Evolutionary conservation across 2,329 filamentous ascomycete genomes (phyloP).

Genomic region (Epichloe scottii): DNA sequence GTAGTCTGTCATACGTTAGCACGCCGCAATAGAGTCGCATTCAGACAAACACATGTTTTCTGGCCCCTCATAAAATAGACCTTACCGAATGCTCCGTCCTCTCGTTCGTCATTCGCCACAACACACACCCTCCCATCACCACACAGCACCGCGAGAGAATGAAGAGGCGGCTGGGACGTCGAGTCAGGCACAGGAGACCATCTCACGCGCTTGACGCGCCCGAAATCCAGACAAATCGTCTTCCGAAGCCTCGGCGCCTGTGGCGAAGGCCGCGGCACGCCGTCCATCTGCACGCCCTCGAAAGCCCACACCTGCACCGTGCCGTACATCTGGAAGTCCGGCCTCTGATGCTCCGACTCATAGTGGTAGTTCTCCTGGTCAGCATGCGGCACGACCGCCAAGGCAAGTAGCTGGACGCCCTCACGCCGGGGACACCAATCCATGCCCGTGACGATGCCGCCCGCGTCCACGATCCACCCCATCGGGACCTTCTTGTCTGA

Average conservation of each 20-base stretch:
- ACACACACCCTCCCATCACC: constrained; percentile 39
- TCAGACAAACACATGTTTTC: too few species aligned
- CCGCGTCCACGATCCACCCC: constrained; percentile 43
- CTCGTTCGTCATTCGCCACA: constrained; percentile 21
- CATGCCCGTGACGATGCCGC: constrained; percentile 39
- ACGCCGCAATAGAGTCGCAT: constrained; percentile 5
- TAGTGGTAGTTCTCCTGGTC: constrained; percentile 34
- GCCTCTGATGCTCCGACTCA: constrained; percentile 23
- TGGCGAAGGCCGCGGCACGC: constrained; percentile 21
- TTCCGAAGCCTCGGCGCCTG: constrained; percentile 26
- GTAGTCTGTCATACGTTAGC: neutral
- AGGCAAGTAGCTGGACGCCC: constrained; percentile 35
- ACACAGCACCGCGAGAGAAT: constrained; percentile 35
- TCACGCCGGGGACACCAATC: constrained; percentile 35
- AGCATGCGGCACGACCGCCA: constrained; percentile 36
- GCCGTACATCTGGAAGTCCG: constrained; percentile 29
- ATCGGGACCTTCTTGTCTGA: constrained; percentile 14
- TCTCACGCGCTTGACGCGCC: constrained; percentile 35
- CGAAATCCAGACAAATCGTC: constrained; percentile 37
- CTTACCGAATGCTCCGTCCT: constrained; percentile 30
- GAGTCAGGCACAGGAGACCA: constrained; percentile 22
- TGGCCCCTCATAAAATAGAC: too few species aligned
- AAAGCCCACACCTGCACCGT: constrained; percentile 42
- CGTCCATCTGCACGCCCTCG: constrained; percentile 17
- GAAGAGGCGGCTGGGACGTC: constrained; percentile 31